A percentile compares a stretch with the other conserved stretches of the same genome.
These are phyloP conservation scores for Lentinula sp. DNA, from an alignment of 768 basidiomycete genomes.

Conservation along the genomic window DNA sequence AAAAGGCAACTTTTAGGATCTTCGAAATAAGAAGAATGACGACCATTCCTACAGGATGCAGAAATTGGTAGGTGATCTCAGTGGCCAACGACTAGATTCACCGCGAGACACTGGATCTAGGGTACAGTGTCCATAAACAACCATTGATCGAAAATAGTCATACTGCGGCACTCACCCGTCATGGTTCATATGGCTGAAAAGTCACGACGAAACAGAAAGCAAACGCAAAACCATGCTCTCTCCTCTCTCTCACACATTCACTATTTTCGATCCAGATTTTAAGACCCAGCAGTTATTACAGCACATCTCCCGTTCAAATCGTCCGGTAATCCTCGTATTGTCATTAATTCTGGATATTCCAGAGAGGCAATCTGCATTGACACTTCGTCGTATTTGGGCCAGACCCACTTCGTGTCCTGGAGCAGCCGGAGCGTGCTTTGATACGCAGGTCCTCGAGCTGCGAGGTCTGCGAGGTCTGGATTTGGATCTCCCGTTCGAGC, in stretches of 20 bases:
- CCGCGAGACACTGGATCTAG: background rate
- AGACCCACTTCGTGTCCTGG: background rate
- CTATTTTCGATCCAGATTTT: background rate
- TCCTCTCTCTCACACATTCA: background rate
- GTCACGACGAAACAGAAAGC: background rate
- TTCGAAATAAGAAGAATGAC: background rate
- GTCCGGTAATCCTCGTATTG: background rate
- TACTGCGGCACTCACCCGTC: background rate
- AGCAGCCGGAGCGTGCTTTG: background rate
- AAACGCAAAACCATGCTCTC: background rate
- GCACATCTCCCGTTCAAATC: conserved; percentile 2
- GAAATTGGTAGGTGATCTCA: background rate
- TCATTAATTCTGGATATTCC: background rate
- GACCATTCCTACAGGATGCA: background rate
- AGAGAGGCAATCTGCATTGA: background rate
- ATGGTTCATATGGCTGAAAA: background rate
- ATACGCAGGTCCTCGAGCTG: conserved; percentile 1
- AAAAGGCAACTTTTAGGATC: background rate
- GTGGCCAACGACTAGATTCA: background rate
- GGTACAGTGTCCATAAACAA: background rate
- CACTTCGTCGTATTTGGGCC: background rate
- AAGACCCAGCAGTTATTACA: conserved; percentile 3
- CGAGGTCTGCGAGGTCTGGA: background rate
- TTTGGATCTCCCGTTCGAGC: conserved; percentile 5
- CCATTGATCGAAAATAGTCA: background rate